Evolutionary conservation across 345 rosid species (phyloP).

Genomic region (Sapria himalayana): DNA sequence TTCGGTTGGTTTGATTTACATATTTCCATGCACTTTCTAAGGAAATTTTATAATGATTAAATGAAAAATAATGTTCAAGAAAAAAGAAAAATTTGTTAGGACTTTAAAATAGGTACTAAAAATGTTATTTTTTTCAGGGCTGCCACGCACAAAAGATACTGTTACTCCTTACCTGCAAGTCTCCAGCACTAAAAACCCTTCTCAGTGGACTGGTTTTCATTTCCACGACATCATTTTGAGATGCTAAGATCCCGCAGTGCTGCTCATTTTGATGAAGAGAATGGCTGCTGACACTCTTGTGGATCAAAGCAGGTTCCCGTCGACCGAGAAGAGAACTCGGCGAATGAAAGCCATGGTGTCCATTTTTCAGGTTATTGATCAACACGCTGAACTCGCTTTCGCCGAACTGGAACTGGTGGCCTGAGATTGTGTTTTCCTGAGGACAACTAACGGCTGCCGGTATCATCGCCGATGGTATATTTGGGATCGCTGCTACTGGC

Average conservation of each 20-base stretch:
- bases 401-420: no score
- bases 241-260: conserved; percentile 14
- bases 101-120: not conserved
- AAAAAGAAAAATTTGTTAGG: not conserved
- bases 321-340: conserved; percentile 32
- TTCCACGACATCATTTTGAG: conserved; percentile 20
- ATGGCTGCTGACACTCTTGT: conserved; percentile 54
- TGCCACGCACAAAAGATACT: not conserved
- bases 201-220: conserved; percentile 30
- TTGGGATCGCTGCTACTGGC: no score
- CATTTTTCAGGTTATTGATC: no score
- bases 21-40: no score
- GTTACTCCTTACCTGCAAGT: conserved; percentile 31
- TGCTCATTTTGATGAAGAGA: conserved; percentile 22
- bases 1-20: no score
- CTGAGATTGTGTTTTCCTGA: no score
- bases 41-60: no score
- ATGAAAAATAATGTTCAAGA: not conserved
- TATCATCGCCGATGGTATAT: no score
- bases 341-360: conserved; percentile 24
- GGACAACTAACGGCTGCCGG: no score
- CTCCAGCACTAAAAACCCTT: conserved; percentile 70
- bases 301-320: conserved; percentile 19
- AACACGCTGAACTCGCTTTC: no score
- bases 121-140: not conserved